These are phyloP conservation scores for Gnaphalium uliginosum DNA, from an alignment of 129 eudicot genomes.

Conservation along the genomic window DNA sequence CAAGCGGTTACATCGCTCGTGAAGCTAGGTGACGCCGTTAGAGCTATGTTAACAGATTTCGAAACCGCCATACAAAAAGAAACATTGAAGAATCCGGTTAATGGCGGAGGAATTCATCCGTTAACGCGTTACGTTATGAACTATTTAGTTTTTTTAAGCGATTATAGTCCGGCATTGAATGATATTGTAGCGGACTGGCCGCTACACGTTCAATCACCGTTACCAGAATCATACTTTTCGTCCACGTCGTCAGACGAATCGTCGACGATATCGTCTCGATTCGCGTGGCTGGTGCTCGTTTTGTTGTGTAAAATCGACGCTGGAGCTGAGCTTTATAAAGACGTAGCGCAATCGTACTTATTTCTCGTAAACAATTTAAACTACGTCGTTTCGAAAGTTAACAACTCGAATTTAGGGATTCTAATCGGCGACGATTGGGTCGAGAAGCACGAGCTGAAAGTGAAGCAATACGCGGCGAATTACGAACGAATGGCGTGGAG, in stretches of 20 bases:
- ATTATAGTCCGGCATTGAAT: constrained; percentile 51
- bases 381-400: constrained; percentile 76
- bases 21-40: constrained; percentile 61
- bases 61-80: constrained; percentile 78
- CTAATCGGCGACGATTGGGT: constrained; percentile 77
- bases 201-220: constrained; percentile 37
- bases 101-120: constrained; percentile 81
- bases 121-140: constrained; percentile 89
- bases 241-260: constrained; percentile 34
- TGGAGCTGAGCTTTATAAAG: constrained; percentile 63
- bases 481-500: constrained; percentile 84
- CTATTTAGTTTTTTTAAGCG: constrained; percentile 60
- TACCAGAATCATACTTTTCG: constrained; percentile 72
- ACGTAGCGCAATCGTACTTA: constrained; percentile 69
- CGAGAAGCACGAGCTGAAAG: constrained; percentile 52
- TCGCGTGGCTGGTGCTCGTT: constrained; percentile 77
- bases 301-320: constrained; percentile 81
- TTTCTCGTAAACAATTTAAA: constrained; percentile 82
- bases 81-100: constrained; percentile 44
- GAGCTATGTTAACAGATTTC: constrained; percentile 58
- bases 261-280: constrained; percentile 45
- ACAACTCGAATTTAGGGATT: constrained; percentile 43
- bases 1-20: constrained; percentile 46
- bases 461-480: constrained; percentile 53
- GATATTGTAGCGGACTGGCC: constrained; percentile 71